phyloP scores from a whole-genome alignment of 2,329 filamentous ascomycete genomes.

The Aspergillus spinulosporus region DNA sequence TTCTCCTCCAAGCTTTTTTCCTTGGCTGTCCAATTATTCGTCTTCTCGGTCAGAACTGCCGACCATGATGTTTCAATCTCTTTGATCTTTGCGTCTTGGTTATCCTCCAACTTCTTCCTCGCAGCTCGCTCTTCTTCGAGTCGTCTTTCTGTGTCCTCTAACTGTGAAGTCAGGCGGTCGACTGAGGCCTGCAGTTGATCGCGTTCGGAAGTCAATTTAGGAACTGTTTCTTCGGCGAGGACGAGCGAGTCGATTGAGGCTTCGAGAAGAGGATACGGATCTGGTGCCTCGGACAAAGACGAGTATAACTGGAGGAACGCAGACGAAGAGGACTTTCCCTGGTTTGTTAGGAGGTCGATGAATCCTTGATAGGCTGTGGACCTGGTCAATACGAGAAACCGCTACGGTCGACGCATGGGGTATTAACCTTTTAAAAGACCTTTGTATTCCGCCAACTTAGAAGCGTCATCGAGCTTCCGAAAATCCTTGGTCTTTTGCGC shows the following conservation, averaged over 20 bases:
- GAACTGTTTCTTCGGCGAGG: constrained; percentile 85
- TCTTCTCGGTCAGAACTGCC: constrained; percentile 87
- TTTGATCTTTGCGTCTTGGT: constrained; percentile 76
- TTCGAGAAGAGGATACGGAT: constrained; percentile 94
- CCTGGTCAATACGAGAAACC: constrained; percentile 15
- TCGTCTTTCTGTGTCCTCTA: constrained; percentile 78
- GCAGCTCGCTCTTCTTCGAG: constrained; percentile 73
- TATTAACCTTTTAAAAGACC: constrained; percentile 74
- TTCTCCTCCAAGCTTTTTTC: constrained; percentile 91
- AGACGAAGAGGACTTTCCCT: constrained; percentile 90
- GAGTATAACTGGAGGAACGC: constrained; percentile 93
- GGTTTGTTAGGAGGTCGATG: constrained; percentile 93
- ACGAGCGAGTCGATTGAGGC: constrained; percentile 94
- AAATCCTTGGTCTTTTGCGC: constrained; percentile 99
- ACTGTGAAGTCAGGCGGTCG: constrained; percentile 70
- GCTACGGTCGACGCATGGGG: neutral
- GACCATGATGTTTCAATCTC: constrained; percentile 89
- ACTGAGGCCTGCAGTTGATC: constrained; percentile 80
- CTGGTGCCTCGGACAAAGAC: constrained; percentile 88
- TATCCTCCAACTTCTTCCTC: constrained; percentile 73
- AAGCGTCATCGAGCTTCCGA: constrained; percentile 83
- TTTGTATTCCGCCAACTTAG: constrained; percentile 87
- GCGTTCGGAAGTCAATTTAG: constrained; percentile 86
- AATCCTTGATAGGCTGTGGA: constrained; percentile 86
- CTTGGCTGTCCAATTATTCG: constrained; percentile 93